Conservation (phyloP, 108 stramenopile genomes). For the Chaetoceros muelleri region DNA sequence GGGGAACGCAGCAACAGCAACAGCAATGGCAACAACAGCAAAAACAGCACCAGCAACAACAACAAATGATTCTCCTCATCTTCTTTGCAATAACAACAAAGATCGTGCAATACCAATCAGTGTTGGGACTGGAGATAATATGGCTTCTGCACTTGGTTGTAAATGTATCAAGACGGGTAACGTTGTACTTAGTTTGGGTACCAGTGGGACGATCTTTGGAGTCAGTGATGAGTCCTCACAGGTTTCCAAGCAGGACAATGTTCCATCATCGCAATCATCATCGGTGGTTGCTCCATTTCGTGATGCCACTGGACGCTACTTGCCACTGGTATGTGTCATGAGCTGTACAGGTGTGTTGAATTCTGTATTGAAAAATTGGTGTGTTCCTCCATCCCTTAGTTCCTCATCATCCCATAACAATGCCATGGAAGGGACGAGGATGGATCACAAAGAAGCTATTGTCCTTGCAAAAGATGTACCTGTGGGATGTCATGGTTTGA, state of each 20-base stretch:
- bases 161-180: slow-evolving; percentile 9
- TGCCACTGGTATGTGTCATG: slow-evolving; percentile 16
- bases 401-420: neutral
- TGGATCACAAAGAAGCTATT: slow-evolving; percentile 9
- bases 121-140: slow-evolving; percentile 17
- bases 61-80: too few relatives aligned
- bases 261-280: neutral
- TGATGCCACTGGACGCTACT: slow-evolving; percentile 8
- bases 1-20: too few relatives aligned
- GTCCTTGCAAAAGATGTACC: neutral
- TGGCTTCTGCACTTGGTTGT: slow-evolving; percentile 14
- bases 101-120: slow-evolving; percentile 3
- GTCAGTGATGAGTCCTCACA: slow-evolving; percentile 6
- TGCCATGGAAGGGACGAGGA: too few relatives aligned
- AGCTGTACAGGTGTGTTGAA: slow-evolving; percentile 16
- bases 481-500: slow-evolving; percentile 12
- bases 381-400: too few relatives aligned
- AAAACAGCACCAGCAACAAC: too few relatives aligned
- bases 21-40: neutral
- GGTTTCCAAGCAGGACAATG: too few relatives aligned
- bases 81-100: too few relatives aligned
- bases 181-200: slow-evolving; percentile 14
- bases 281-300: slow-evolving; percentile 8
- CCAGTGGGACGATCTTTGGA: slow-evolving; percentile 17
- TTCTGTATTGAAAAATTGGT: slow-evolving; percentile 6